phyloP scores from a whole-genome alignment of 2,329 filamentous ascomycete genomes.

The Coniochaeta sp. region DNA sequence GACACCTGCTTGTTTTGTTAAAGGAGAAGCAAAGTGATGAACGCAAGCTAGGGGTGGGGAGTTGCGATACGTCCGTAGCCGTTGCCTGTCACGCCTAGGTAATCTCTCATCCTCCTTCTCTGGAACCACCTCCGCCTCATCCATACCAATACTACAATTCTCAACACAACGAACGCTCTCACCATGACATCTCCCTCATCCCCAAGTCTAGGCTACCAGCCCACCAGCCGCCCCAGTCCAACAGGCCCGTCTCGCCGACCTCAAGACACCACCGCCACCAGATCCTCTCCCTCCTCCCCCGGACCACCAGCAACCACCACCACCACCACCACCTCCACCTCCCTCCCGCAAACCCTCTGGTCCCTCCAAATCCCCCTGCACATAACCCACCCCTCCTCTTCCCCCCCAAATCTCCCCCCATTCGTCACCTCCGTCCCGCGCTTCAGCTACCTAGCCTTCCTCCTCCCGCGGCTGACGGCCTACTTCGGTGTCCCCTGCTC shows the following conservation, averaged over 20 bases:
- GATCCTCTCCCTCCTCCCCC: neutral
- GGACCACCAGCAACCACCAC: too few species aligned
- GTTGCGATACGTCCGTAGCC: too few species aligned
- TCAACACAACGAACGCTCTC: neutral
- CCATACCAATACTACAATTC: too few species aligned
- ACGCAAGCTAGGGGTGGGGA: too few species aligned
- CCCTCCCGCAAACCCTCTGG: conserved; percentile 45
- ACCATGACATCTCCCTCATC: neutral
- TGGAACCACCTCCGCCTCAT: too few species aligned
- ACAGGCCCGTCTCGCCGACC: neutral
- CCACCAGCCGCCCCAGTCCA: neutral
- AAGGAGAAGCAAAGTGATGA: too few species aligned
- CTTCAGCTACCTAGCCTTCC: conserved; percentile 52
- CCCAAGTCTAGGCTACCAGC: too few species aligned
- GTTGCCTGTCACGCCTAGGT: too few species aligned
- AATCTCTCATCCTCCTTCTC: too few species aligned
- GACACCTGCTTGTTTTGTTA: too few species aligned
- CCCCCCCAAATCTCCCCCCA: conserved; percentile 34
- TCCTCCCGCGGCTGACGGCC: conserved; percentile 45
- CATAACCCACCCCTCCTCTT: conserved; percentile 46
- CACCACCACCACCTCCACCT: conserved; percentile 6
- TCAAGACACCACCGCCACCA: neutral
- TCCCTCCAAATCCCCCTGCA: conserved; percentile 44
- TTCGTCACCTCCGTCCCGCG: conserved; percentile 49
- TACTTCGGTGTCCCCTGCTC: conserved; percentile 49